Evolutionary conservation across 495 filamentous ascomycete genomes (phyloP), one percentile per base, ranked within the genome.

Genomic region (Penicillium salamii): DNA sequence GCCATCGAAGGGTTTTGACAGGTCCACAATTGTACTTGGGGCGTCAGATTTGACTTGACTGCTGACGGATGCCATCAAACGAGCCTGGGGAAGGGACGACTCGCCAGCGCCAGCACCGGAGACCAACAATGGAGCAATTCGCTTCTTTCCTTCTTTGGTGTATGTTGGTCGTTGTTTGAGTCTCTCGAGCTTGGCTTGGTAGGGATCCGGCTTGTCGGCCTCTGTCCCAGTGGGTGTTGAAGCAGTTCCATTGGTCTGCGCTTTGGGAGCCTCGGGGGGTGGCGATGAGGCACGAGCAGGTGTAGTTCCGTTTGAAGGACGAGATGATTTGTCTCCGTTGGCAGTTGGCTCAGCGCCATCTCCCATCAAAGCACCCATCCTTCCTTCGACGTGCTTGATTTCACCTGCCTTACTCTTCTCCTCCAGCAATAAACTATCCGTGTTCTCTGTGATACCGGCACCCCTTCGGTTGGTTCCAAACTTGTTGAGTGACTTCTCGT

Each of bases 281-380:
- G 71, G 69, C 19, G 64, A 66, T 14, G 65, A 53, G 33, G 53
- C 69, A 23, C 66, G 58, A 21, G 72, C 66, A 36, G 73, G 67
- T 9, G 72, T 68, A 7, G 67, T 67, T 12, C 75, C 72, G 45
- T 79, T 79, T 3, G 70, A 60, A 9, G 67, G 62, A 21, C 56
- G 38, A 24, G 63, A 42, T 15, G 66, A 46, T 3, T 64, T 39
- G 42, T 64, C 74, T 35, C 76, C 79, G 58, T 75, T 82, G 29
- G 64, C 65, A 17, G 55, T 52, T n/a, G 59, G 53, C 9, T 67
- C 68, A 1, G 63, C 50, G 12, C 63, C 78, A 68, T 96, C 95
- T 28, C 93, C 93, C 95, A 98, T 98, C 44, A 98, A 67, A 17
- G 91, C 91, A 12, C 93, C 95, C 93, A 99, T 99, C 52, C 92